Base-by-base conservation (phyloP, 495 filamentous ascomycete genomes). In the Trichocladium antarcticum region DNA sequence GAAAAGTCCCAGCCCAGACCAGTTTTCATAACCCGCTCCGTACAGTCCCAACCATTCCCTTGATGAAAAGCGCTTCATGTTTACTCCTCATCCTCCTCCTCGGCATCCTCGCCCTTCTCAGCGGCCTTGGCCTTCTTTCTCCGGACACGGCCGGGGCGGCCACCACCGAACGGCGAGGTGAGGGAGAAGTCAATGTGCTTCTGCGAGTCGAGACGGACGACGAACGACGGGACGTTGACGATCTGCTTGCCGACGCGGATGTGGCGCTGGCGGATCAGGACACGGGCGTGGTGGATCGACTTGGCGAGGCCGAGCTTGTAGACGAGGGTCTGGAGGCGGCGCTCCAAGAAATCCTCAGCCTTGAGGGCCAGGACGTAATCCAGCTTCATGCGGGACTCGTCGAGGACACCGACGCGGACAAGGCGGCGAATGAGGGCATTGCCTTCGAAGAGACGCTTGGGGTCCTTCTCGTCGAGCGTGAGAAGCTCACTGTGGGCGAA, bases 191-290 rank as follows among this genome's bases (percentile, higher is more conserved):
- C 92, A 64, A 98, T 98, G 83, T 98, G 92, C 84, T 98, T 98
- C 79, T 98, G 92, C 60, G 89, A 95, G 79, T 98, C 92, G 57
- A 98, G 87, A 73, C 92, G 92, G 71, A 98, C 92, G 68, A 98
- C 79, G 83, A 93, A 98, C 29, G 90, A 96, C 44, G 92, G 92
- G 22, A 98, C 92, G 73, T 97, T 98, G 78, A 98, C 92, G 73
- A 98, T 97, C 80, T 98, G 92, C 85, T 97, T 97, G 71, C 92
- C 92, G 67, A 98, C 92, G 72, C 92, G 92, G 75, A 98, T 97
- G 77, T 98, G 92, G 60, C 92, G 82, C 77, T 98, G 92, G 70
- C 85, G 87, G 77, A 98, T 98, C 57, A 98, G 80, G 68, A 97
- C 92, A 84, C 92, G 90, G 57, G 92, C 92, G 77, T 98, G 92